Conservation (phyloP, 805 yeast genomes). For the Wickerhamiella kazuoi region DNA sequence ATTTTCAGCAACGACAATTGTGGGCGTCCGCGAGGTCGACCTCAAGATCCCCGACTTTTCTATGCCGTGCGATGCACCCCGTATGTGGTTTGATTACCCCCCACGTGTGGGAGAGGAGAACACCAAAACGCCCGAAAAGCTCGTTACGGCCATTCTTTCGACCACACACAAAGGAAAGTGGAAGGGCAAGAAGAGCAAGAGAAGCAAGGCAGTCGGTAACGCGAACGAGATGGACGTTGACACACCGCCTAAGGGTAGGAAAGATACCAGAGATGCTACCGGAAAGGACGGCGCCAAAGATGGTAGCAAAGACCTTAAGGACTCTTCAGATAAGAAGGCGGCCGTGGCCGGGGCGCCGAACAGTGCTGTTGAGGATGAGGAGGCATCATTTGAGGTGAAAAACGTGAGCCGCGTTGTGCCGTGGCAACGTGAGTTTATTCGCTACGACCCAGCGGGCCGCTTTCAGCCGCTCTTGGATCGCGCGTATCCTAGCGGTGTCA, state of each 20-base stretch:
- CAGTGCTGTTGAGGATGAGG: conserved; percentile 30
- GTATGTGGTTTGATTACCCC: conserved; percentile 72
- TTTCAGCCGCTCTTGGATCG: conserved; percentile 54
- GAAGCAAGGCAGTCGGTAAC: conserved; percentile 33
- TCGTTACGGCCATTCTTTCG: conserved; percentile 83
- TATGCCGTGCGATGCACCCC: conserved; percentile 63
- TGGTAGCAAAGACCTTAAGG: conserved; percentile 14
- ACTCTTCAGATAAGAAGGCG: conserved; percentile 12
- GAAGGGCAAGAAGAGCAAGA: conserved; percentile 54
- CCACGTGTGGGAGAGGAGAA: conserved; percentile 67
- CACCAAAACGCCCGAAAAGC: conserved; percentile 70
- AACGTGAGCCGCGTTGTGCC: conserved; percentile 85
- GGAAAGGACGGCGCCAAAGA: conserved; percentile 8
- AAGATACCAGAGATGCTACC: conserved; percentile 8
- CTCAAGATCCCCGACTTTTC: conserved; percentile 72
- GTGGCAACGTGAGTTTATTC: conserved; percentile 63
- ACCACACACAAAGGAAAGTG: conserved; percentile 91
- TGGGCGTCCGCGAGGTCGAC: conserved; percentile 74
- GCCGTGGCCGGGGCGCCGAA: conserved; percentile 30
- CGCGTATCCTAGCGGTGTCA: conserved; percentile 26
- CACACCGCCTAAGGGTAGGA: not conserved
- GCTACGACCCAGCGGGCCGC: conserved; percentile 55
- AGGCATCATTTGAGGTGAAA: conserved; percentile 39
- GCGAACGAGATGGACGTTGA: conserved; percentile 20
- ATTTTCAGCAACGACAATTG: conserved; percentile 78